Percentiles rank a stretch among this genome's conserved stretches.
phyloP scores from a whole-genome alignment of 768 basidiomycete genomes.

The Russula compacta region DNA sequence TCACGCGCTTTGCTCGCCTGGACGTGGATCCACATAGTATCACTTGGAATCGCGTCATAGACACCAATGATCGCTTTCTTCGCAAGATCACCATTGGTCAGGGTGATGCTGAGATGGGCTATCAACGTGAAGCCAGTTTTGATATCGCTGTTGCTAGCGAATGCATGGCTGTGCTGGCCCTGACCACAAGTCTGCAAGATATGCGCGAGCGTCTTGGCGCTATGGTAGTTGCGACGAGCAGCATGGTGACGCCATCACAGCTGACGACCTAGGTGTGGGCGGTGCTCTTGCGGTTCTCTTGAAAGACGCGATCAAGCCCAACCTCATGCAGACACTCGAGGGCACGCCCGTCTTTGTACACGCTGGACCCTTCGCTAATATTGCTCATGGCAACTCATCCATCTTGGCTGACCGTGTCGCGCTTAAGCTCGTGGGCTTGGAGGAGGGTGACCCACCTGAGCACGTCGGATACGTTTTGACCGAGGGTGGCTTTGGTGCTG shows the following conservation, averaged over 20 bases:
- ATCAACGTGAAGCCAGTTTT: slow-evolving; percentile 83
- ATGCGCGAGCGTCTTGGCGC: slow-evolving; percentile 89
- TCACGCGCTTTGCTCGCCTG: slow-evolving; percentile 80
- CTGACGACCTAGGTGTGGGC: slow-evolving; percentile 91
- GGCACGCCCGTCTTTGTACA: slow-evolving; percentile 99
- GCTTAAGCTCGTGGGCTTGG: slow-evolving; percentile 92
- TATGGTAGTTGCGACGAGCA: slow-evolving; percentile 96
- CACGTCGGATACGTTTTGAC: slow-evolving; percentile 93
- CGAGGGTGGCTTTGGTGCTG: slow-evolving; percentile 97
- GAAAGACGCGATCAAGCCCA: slow-evolving; percentile 99
- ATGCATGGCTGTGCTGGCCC: slow-evolving; percentile 94
- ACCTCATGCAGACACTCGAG: slow-evolving; percentile 96
- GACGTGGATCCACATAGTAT: slow-evolving; percentile 88
- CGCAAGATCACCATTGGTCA: slow-evolving; percentile 92
- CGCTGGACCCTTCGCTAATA: slow-evolving; percentile 98
- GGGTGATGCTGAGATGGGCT: slow-evolving; percentile 80
- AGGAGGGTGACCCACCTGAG: slow-evolving; percentile 75
- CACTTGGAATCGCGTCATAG: slow-evolving; percentile 96
- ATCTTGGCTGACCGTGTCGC: slow-evolving; percentile 97
- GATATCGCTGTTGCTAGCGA: slow-evolving; percentile 97
- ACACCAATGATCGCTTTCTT: slow-evolving; percentile 95
- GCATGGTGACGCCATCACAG: slow-evolving; percentile 84
- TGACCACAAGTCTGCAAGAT: slow-evolving; percentile 79
- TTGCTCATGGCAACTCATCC: slow-evolving; percentile 97
- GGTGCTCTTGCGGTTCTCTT: slow-evolving; percentile 94